Conservation (phyloP, 2,329 filamentous ascomycete genomes). For the Beauveria scarabaeidicola region DNA sequence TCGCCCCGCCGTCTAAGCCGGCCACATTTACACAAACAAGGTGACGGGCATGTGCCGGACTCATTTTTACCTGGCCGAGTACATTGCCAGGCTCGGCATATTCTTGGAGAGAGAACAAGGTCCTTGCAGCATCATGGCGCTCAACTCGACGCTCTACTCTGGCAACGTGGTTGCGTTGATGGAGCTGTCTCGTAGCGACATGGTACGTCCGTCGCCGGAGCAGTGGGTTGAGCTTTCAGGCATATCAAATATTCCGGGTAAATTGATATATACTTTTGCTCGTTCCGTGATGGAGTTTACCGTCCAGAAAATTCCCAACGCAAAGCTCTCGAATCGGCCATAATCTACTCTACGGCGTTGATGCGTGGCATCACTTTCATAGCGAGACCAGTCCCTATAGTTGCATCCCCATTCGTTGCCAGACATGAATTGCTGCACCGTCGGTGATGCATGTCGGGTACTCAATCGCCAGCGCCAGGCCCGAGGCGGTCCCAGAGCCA, state of each 20-base stretch:
- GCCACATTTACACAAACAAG: too few species aligned
- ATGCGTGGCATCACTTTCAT: too few species aligned
- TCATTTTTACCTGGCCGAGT: neutral
- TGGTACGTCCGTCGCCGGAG: neutral
- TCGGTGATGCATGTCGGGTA: conserved; percentile 25
- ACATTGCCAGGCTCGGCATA: neutral
- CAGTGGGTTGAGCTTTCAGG: neutral
- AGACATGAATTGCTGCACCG: neutral
- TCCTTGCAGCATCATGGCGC: neutral
- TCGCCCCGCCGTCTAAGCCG: too few species aligned
- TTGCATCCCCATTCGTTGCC: neutral
- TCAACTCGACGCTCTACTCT: neutral
- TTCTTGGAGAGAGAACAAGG: neutral
- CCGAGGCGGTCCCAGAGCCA: conserved; percentile 23
- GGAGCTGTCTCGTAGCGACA: neutral
- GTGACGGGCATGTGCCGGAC: neutral
- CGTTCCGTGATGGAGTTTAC: too few species aligned
- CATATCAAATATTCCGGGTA: neutral
- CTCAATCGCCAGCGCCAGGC: conserved; percentile 29
- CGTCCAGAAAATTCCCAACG: neutral
- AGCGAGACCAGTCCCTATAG: neutral
- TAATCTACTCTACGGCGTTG: too few species aligned
- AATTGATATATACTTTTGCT: neutral
- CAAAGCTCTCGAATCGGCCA: neutral
- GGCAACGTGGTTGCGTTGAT: neutral